Evolutionary conservation across 371 early-diverging fungal species (phyloP), one percentile per base, ranked within the genome.

Genomic region (Phascolomyces articulosus): DNA sequence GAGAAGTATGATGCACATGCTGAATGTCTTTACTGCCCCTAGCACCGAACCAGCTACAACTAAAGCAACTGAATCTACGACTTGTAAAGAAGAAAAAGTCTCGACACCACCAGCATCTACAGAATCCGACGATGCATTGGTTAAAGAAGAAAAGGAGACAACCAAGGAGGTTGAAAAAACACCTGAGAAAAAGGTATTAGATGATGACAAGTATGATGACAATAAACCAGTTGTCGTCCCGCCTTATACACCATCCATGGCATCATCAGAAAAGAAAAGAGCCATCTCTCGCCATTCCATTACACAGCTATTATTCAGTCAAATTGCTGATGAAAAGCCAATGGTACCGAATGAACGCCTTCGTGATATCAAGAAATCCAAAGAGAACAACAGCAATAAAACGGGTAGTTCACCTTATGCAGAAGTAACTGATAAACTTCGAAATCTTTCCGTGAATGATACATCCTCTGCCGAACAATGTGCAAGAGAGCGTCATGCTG

Each of bases 11-110:
- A 55, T 79, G 24, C 70, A 71, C 28, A 72, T 79, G 71, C 65
- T 79, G 54, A 79, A 79, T 60, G 72, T 69, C 21, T 72, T 79
- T n/a, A 68, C 67, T 10, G 62, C 72, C 7, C 56, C 79, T 24
- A 44, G 29, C 8, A 21, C 6, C 31, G 55, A 48, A 16, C 21
- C 18, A 15, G 20, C 13, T 9, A 24, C 23, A 54, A 18, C 15
- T 8, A 20, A 54, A 11, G 8, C 54, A 23, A 29, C 34, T 9
- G 34, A 9, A 9, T 34, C 34, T 34, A 9, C 34, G 11, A 11
- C 6, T 6, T 9, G 11, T 34, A 34, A 34, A 34, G 34, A 34
- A 34, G 34, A 34, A 34, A 34, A 34, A 34, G 34, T 9, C 6
- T 2, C 11, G 34, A 34, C 34, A 34, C 2, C 0, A 0, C 34